Base-by-base conservation (phyloP, 345 rosid species). In the Gossypium australe region DNA sequence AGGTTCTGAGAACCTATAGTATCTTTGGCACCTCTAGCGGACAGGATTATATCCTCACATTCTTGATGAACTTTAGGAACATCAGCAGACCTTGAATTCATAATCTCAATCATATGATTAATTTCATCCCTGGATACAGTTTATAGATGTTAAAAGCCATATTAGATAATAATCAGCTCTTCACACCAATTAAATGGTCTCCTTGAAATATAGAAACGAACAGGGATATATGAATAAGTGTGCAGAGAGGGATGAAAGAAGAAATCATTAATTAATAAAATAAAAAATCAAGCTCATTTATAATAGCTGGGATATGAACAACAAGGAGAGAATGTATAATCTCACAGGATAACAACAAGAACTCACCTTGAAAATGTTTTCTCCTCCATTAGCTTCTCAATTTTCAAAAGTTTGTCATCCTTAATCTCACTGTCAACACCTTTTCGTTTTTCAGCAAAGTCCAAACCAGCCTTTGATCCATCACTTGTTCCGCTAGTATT, bases 301-400 rank as follows among this genome's bases (percentile, higher is more conserved):
- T 52, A 24, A 13, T 13, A 52, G 18, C 7, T 34, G 41, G 38
- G 55, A 75, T 55, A 69, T 27, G 62, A 52, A 8, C 7, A 38
- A n/a, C 49, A 64, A 3, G 7, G 41, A 18, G 24, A 64, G 49
- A 63, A 43, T 9, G 47, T 63, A 63, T 41, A 63, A 38, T 8
- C 47, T 5, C 41, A 34, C 2, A 0, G 11, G 17, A 62, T 11
- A 62, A 62, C 11, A 61, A 61, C 4, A 41, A 41, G 66, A 45
- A 12, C 66, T 72, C 84, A 90, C 97, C 85, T 85, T 44, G 98
- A 89, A 80, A 88, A 85, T 24, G 67, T 79, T 81, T 83, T 86
- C 41, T 85, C 89, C 78, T 82, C 82, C 79, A 94, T 59, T 74
- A 92, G 82, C 82, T 80, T 89, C 84, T 90, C 97, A 78, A 94